Base-by-base conservation (phyloP, 2,329 filamentous ascomycete species). In the Podosphaera leucotricha region DNA sequence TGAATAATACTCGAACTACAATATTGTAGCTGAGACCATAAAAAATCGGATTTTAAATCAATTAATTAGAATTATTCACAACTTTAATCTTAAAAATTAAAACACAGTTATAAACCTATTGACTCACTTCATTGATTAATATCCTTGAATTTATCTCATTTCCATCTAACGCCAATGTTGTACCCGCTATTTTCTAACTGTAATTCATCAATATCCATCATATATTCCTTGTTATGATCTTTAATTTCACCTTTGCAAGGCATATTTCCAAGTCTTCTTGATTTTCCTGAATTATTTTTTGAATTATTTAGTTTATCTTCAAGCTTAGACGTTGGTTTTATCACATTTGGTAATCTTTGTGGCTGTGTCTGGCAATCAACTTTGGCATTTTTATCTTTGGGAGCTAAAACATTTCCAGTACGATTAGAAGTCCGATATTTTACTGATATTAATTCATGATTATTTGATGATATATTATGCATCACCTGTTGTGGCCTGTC, bases 141-240 rank as follows among this genome's bases (percentile, higher is more conserved):
- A 7, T 33, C 13, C 6, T 33, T 33, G 11, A 11, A 33, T 13
- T 13, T 11, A 13, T 33, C 15, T 33, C 28, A 33, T 11, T 33
- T 33, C 28, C 28, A 33, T 33, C 28, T 33, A 4, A 33, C 42
- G 5, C 49, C 47, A 36, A 55, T 50, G 35, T 52, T 47, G 40
- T 53, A 54, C 8, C 35, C 43, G 11, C 49, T 26, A 28, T 48
- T 39, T 26, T 54, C 48, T 47, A 47, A 51, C 40, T 54, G 53
- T 41, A 55, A 43, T 43, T 54, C 53, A 42, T 55, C 54, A 21
- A 49, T 46, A 20, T 53, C 53, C 50, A 54, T 51, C 15, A n/a
- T 33, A 13, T 33, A 13, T 13, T 33, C 28, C 24, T 46, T 44
- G 21, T 43, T 49, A 18, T 26, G 7, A n/a, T 13, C 13, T 18